These are phyloP conservation scores for Volvox reticuliferus DNA, from an alignment of 139 green algal species.

Conservation along the genomic window DNA sequence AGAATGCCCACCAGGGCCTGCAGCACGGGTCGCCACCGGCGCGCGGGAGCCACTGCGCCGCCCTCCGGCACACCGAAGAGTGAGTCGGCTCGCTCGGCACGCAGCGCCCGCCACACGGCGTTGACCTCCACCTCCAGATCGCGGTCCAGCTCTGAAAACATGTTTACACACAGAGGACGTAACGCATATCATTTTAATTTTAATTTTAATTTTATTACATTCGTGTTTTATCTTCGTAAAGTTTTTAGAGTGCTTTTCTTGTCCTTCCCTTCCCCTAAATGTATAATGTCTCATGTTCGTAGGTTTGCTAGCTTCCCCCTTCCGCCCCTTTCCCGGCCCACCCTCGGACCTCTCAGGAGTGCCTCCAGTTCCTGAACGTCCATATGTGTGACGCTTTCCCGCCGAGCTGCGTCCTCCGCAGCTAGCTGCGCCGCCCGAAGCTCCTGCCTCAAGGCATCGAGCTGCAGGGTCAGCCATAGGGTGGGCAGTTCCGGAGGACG, in stretches of 20 bases:
- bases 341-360: conserved; percentile 40
- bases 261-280: no score
- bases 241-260: no score
- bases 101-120: conserved; percentile 46
- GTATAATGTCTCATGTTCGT: no score
- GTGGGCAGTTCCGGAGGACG: no score
- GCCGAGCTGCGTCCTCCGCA: conserved; percentile 33
- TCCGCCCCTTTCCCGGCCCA: neutral
- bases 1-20: conserved; percentile 38
- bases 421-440: conserved; percentile 33
- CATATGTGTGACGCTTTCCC: conserved; percentile 8
- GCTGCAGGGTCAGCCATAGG: neutral
- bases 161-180: no score
- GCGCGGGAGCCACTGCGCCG: conserved; percentile 16
- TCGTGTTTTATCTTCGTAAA: no score
- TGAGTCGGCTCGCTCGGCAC: conserved; percentile 46
- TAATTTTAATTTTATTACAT: no score
- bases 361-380: conserved; percentile 48
- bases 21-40: conserved; percentile 43
- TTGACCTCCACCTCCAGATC: conserved; percentile 53
- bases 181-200: no score
- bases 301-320: no score
- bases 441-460: neutral
- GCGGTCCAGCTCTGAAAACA: conserved; percentile 45
- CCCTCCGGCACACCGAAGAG: conserved; percentile 40